phyloP scores from a whole-genome alignment of 2,329 filamentous ascomycete species.

The Fusarium sp. region DNA sequence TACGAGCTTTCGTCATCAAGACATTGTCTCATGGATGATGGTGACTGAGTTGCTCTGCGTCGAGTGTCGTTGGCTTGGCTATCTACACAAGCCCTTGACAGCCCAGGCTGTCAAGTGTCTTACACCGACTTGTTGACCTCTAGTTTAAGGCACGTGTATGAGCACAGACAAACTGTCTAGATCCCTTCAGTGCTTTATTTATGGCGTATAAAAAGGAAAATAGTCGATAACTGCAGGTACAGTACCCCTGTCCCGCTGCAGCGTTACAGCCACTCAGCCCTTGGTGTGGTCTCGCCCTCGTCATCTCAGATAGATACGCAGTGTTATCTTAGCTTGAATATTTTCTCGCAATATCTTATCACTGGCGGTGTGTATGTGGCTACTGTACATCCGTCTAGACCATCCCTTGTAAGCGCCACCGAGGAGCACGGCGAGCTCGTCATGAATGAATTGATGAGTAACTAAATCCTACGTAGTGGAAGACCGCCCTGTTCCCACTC shows the following conservation, averaged over 20 bases:
- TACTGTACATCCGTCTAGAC: slow-evolving; percentile 4
- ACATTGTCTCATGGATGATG: background rate
- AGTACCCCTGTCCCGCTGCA: background rate
- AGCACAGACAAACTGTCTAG: background rate
- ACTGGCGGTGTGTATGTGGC: background rate
- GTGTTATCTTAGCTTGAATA: no score
- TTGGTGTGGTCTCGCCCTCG: slow-evolving; percentile 13
- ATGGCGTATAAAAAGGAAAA: background rate
- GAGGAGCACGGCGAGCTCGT: background rate
- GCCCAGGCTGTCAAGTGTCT: slow-evolving; percentile 5
- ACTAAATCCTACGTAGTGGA: no score
- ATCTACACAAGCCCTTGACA: background rate
- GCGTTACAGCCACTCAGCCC: background rate
- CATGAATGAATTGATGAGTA: background rate
- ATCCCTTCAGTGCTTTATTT: slow-evolving; percentile 1
- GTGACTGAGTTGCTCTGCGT: background rate
- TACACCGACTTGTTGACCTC: background rate
- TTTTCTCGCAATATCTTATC: background rate
- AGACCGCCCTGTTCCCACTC: background rate
- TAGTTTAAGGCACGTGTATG: background rate
- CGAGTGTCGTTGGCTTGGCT: background rate
- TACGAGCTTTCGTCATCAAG: slow-evolving; percentile 5
- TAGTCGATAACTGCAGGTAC: background rate
- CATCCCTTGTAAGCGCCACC: slow-evolving; percentile 5
- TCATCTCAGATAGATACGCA: background rate